These are phyloP conservation scores for Oryza coarctata DNA, from an alignment of 176 grass and related monocot species.

Conservation along the genomic window DNA sequence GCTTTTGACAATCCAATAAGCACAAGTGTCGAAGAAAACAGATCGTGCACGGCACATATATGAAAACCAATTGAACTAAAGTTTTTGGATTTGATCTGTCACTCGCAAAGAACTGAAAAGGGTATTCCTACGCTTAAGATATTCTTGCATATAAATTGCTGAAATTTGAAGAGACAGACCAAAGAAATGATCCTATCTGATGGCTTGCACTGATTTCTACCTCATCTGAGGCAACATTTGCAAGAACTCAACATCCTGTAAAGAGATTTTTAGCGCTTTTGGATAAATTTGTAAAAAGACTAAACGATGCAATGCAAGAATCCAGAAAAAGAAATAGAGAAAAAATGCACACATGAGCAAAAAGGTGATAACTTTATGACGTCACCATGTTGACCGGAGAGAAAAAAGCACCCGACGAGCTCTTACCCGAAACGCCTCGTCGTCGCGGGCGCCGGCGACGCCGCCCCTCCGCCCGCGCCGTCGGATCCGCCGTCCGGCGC, in stretches of 20 bases:
- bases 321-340: not conserved
- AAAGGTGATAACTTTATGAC: not conserved
- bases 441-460: not conserved
- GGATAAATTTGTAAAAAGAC: not conserved
- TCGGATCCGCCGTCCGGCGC: slow-evolving; percentile 46
- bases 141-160: not conserved
- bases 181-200: not conserved
- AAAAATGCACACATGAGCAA: slow-evolving; percentile 9
- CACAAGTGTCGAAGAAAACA: not conserved
- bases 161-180: not conserved
- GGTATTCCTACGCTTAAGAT: not conserved
- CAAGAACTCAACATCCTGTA: not conserved
- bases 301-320: not conserved
- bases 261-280: not conserved
- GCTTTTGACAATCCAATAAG: not conserved
- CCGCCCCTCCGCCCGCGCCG: slow-evolving; percentile 28
- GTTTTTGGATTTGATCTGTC: not conserved
- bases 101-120: not conserved
- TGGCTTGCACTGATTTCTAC: not conserved
- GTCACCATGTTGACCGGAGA: slow-evolving; percentile 17
- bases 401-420: not conserved
- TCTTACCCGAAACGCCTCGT: slow-evolving; percentile 61
- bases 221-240: not conserved
- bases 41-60: not conserved
- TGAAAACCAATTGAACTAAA: not conserved